Evolutionary conservation across 208 protist species (phyloP), one percentile per base, ranked within the genome.

Genomic region (Tritrichomonas foetus): DNA sequence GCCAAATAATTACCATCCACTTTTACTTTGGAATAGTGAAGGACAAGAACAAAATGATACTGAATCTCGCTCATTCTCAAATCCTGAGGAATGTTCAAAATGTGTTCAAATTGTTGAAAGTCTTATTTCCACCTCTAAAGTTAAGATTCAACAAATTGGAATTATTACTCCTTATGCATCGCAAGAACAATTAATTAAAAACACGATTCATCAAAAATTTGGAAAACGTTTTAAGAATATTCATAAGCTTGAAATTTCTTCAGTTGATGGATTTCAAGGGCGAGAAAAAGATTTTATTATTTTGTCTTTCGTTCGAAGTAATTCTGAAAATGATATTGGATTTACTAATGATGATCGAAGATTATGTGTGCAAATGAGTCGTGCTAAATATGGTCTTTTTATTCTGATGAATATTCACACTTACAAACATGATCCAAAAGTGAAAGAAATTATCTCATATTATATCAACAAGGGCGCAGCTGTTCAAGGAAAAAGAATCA

Each of bases 301-400:
- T 74, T 95, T 96, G 93, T 95, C 41, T 16, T 55, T 13, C 84
- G 94, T 93, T 69, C 94, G 93, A 36, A 93, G 36, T 41, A 49
- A 72, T 61, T 93, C 82, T 39, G 27, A 27, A 27, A 11, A 57
- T 13, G 49, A 33, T 13, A 95, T 98, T 16, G 98, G 97, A 20
- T 98, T 98, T 94, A 93, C 98, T n/a, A 95, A 94, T 8, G 97
- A 98, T 93, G 95, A 95, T 94, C 96, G 97, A 93, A 96, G 98
- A 93, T 96, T 98, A 64, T 98, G 98, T 95, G 98, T 98, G 30
- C 94, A 97, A 50, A 96, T 98, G 93, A 98, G 97, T 36, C 95
- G 98, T 25, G 95, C 95, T 39, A 94, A 93, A 80, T 69, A 93
- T 55, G 93, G 84, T 5, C 53, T 96, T 0, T 36, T 94, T 72